Evolutionary conservation across 1,139 yeast species (phyloP), one percentile per base, ranked within the genome.

Genomic region (Nadsonia starkeyi-henricii): DNA sequence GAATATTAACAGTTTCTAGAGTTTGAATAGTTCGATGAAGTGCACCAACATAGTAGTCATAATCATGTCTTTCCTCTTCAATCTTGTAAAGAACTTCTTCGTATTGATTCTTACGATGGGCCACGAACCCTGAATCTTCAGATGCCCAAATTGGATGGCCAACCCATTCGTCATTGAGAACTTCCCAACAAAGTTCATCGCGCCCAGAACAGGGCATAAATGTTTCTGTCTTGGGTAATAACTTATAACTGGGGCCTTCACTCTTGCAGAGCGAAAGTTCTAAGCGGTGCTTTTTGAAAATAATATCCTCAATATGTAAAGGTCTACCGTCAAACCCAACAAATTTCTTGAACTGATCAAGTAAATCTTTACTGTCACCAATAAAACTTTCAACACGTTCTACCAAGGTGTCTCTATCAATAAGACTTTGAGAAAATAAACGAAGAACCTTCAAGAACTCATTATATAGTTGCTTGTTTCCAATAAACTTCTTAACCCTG

Each of bases 61-160:
- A 91, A 63, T 91, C 98, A 58, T 88, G 95, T 60, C 99, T 79
- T 66, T 91, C 99, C 65, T 91, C 98, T 66, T 91, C 98, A 51
- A 89, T 88, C 62, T 94, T 83, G 70, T 88, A 89, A 52, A 93
- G 70, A 50, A 91, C 85, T 66, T 91, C 98, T 67, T 91, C 98
- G 63, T 89, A 91, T 67, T 91, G 98, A 62, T 93, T 91, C 66
- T 93, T 91, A 58, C 97, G 79, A 65, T 93, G 98, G 19, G 98
- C 96, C 62, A 91, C 89, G 61, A 88, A 91, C 0, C 98, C 98
- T 20, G 96, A 85, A 63, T 93, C 98, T 66, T 91, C 98, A 1
- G 97, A 89, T 1, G 97, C 98, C 98, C 98, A 93, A 5, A 96
- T 94, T 41, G 99, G 99, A 65, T 89, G 97, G 2, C 96, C 96